These are phyloP conservation scores for Globisporangium perplexum DNA, from an alignment of 352 stramenopile genomes.

Conservation along the genomic window DNA sequence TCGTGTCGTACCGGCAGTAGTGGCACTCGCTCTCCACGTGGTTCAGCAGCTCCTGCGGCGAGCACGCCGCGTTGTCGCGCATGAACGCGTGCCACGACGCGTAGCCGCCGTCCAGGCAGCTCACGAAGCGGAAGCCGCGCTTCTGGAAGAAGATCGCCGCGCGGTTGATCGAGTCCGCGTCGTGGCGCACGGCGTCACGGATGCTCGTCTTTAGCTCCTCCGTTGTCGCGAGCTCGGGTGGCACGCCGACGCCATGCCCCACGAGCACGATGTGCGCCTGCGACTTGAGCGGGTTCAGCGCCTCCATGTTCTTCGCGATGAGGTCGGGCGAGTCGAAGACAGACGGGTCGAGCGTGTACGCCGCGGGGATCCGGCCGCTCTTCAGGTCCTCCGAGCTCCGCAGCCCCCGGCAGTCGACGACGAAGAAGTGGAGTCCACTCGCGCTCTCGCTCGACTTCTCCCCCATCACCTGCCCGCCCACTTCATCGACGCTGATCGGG, in stretches of 20 bases:
- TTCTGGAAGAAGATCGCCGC: constrained; percentile 82
- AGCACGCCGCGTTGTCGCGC: constrained; percentile 49
- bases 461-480: constrained; percentile 60
- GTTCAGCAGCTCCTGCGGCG: constrained; percentile 60
- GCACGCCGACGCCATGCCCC: constrained; percentile 63
- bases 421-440: constrained; percentile 52
- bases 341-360: constrained; percentile 69
- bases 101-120: constrained; percentile 67
- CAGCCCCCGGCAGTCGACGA: constrained; percentile 68
- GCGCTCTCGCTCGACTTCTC: constrained; percentile 30
- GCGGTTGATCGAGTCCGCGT: constrained; percentile 67
- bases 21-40: constrained; percentile 65
- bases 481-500: constrained; percentile 62
- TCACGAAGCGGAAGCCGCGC: constrained; percentile 76
- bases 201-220: constrained; percentile 72
- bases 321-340: constrained; percentile 78
- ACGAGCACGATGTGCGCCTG: constrained; percentile 73
- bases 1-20: constrained; percentile 77
- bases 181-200: constrained; percentile 62
- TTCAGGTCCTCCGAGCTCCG: constrained; percentile 77
- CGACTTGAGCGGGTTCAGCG: constrained; percentile 67
- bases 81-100: constrained; percentile 83
- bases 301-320: constrained; percentile 64
- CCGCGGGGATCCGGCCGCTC: constrained; percentile 67
- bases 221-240: constrained; percentile 44